Conservation (phyloP, 176 grass and related monocot genomes). For the Carex kokanica region DNA sequence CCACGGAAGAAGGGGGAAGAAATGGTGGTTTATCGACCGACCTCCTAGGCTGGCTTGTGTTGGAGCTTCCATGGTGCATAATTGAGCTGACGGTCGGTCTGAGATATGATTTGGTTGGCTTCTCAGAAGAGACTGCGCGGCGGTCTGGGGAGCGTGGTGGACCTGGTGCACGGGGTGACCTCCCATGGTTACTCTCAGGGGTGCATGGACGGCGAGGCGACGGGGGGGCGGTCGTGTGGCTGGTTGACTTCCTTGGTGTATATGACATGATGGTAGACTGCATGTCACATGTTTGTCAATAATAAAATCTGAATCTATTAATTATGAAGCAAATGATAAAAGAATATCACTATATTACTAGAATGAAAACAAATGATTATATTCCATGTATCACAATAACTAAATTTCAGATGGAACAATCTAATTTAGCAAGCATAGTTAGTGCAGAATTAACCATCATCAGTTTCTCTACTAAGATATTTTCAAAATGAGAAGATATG, state of each 20-base stretch:
- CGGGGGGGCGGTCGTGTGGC: not conserved
- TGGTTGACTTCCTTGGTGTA: constrained; percentile 19
- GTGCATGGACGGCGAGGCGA: constrained; percentile 23
- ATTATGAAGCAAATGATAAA: not conserved
- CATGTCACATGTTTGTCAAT: not conserved
- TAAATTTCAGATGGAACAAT: not conserved
- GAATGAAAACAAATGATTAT: not conserved
- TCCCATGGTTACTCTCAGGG: not conserved
- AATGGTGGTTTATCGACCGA: constrained; percentile 31
- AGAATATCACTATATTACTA: not conserved
- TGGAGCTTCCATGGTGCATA: constrained; percentile 16
- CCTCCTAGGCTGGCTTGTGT: constrained; percentile 18
- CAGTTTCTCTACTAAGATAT: not conserved
- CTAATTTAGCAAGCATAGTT: not conserved
- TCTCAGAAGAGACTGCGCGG: not conserved
- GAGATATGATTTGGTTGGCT: constrained; percentile 27
- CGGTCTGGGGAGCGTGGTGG: constrained; percentile 25
- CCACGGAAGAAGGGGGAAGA: constrained; percentile 23
- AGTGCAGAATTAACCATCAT: not conserved
- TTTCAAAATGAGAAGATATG: not conserved
- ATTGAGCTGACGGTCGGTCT: constrained; percentile 29
- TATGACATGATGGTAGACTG: constrained; percentile 3
- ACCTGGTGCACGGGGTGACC: constrained; percentile 18
- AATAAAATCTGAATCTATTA: not conserved
- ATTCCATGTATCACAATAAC: not conserved